Conservation (phyloP, 257 asterid genomes). For the Leptodermis oblonga region DNA sequence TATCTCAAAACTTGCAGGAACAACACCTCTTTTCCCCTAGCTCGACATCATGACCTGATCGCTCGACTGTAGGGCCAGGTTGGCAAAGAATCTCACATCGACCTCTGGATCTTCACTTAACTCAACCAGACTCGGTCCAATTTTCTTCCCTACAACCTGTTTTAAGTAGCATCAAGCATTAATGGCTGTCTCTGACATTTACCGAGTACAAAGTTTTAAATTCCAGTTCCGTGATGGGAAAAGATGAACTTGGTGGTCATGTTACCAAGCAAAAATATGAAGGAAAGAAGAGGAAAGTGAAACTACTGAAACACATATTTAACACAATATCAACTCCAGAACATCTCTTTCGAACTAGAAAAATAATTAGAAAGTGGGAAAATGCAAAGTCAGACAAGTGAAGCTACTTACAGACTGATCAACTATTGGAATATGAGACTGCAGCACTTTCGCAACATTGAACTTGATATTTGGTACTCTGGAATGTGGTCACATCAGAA, state of each 20-base stretch:
- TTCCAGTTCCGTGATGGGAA: neutral
- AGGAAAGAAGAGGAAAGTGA: neutral
- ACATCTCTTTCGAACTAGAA: too few relatives aligned
- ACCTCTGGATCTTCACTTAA: conserved; percentile 91
- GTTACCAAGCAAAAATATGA: neutral
- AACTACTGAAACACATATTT: neutral
- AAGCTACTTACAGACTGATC: conserved; percentile 68
- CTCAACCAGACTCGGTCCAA: conserved; percentile 75
- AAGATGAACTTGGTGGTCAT: neutral
- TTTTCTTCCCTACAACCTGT: conserved; percentile 79
- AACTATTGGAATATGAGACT: conserved; percentile 74
- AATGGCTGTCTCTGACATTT: neutral
- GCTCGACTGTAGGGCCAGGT: conserved; percentile 74
- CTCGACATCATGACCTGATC: conserved; percentile 66
- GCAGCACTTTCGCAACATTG: conserved; percentile 89
- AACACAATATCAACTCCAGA: neutral
- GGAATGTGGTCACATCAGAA: conserved; percentile 22
- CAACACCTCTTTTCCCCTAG: conserved; percentile 23
- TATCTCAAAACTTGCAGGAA: too few relatives aligned
- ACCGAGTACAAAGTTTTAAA: neutral
- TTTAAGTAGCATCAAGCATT: neutral
- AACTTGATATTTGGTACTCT: conserved; percentile 94
- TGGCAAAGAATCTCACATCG: conserved; percentile 82
- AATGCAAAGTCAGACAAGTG: neutral
- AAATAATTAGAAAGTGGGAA: neutral